Percentiles rank a stretch among this genome's conserved stretches.
phyloP scores from a whole-genome alignment of 148 eudicot genomes.

The Heliosperma pusillum region DNA sequence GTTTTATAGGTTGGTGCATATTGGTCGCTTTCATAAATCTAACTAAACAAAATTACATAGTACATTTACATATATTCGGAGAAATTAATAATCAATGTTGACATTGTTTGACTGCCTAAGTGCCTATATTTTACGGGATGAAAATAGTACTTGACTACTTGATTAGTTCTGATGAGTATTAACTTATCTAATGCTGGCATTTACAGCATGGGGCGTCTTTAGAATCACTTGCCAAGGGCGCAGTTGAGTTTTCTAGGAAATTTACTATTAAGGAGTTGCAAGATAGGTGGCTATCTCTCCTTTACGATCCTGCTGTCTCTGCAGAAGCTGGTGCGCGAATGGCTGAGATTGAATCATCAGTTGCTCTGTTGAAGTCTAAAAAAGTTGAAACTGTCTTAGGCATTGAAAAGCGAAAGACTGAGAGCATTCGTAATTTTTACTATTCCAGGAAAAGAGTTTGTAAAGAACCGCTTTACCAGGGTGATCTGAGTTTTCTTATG shows the following conservation, averaged over 20 bases:
- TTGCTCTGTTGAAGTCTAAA: constrained; percentile 28
- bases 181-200: constrained; percentile 9
- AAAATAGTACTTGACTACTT: too few species aligned
- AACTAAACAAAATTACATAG: too few species aligned
- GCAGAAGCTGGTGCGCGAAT: constrained; percentile 55
- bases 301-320: constrained; percentile 67
- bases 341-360: constrained; percentile 49
- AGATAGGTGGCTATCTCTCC: constrained; percentile 74
- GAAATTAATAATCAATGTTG: too few species aligned
- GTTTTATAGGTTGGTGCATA: too few species aligned
- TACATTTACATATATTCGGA: too few species aligned
- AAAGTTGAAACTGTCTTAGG: constrained; percentile 30
- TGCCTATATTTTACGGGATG: too few species aligned
- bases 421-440: constrained; percentile 67
- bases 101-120: too few species aligned
- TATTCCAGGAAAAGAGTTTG: constrained; percentile 68
- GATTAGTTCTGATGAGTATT: not conserved
- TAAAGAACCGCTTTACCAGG: constrained; percentile 48
- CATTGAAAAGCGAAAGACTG: constrained; percentile 52
- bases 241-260: constrained; percentile 72
- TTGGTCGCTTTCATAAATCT: too few species aligned
- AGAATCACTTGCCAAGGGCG: constrained; percentile 95
- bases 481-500: constrained; percentile 45
- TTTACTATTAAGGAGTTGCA: constrained; percentile 64
- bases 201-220: constrained; percentile 77